A percentile compares a stretch with the other conserved stretches of the same genome.
Evolutionary conservation across 768 basidiomycete genomes (phyloP).

Genomic region (Mycena belliarum): DNA sequence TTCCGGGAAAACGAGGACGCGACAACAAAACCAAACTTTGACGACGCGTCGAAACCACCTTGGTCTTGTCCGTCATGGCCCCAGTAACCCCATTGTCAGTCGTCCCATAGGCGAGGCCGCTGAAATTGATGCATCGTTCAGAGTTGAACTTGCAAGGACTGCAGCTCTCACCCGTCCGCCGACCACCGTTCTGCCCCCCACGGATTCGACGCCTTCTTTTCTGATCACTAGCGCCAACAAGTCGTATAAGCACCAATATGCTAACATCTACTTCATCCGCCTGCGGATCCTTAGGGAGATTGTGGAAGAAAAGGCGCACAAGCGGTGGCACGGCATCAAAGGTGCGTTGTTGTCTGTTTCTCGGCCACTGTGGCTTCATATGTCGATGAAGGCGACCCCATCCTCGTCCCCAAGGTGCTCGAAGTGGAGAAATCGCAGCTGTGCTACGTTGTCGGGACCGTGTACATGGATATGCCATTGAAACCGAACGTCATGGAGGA

Average conservation of each 20-base stretch:
- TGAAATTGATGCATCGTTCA: constrained; percentile 7
- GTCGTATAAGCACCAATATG: constrained; percentile 57
- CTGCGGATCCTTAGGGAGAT: constrained; percentile 41
- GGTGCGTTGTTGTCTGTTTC: constrained; percentile 33
- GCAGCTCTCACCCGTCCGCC: constrained; percentile 33
- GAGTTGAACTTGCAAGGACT: constrained; percentile 25
- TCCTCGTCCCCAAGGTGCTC: constrained; percentile 76
- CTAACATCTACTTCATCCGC: constrained; percentile 57
- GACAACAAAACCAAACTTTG: constrained; percentile 34
- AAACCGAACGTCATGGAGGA: constrained; percentile 99
- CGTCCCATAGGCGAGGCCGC: not conserved
- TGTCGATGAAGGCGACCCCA: constrained; percentile 58
- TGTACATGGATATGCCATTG: constrained; percentile 98
- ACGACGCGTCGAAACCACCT: constrained; percentile 2
- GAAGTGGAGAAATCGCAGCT: constrained; percentile 84
- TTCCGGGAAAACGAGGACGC: no score
- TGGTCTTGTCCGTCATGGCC: not conserved
- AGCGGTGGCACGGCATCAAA: constrained; percentile 41
- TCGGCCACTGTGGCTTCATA: not conserved
- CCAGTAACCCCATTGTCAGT: constrained; percentile 8
- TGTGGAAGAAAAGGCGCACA: constrained; percentile 42
- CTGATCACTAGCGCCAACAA: constrained; percentile 41
- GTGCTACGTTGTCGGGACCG: constrained; percentile 91
- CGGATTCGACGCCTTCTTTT: constrained; percentile 45
- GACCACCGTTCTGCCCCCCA: constrained; percentile 40